These are phyloP conservation scores for carrot (Daucus carota) DNA, from an alignment of 129 eudicot genomes.

Conservation along the genomic window DNA sequence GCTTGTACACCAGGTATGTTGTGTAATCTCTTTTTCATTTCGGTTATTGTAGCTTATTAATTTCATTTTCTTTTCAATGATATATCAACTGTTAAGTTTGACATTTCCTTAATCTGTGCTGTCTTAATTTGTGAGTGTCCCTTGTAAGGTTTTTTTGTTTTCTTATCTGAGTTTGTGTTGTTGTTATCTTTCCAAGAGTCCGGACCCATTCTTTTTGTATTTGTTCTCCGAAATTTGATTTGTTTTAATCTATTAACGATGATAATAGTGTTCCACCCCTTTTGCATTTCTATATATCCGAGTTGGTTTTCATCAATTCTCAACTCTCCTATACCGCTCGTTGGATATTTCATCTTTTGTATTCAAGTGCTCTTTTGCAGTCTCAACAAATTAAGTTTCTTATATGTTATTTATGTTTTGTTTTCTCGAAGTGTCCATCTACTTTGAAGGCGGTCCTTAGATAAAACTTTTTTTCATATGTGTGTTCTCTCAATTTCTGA, in stretches of 20 bases:
- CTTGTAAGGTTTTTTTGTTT: too few species aligned
- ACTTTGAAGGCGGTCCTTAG: not conserved
- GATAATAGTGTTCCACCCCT: not conserved
- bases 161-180: not conserved
- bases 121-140: not conserved
- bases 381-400: not conserved
- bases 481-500: not conserved
- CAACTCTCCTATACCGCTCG: not conserved
- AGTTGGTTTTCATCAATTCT: not conserved
- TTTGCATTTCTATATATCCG: not conserved
- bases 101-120: not conserved
- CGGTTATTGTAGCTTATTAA: not conserved
- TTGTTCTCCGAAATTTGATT: not conserved
- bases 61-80: too few species aligned
- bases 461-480: not conserved
- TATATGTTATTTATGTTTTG: not conserved
- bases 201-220: not conserved
- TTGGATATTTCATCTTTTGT: not conserved
- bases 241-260: not conserved
- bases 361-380: not conserved
- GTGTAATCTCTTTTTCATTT: not conserved
- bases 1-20: conserved; percentile 23
- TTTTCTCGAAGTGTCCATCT: not conserved
- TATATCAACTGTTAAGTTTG: too few species aligned
- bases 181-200: conserved; percentile 5